Conservation (phyloP, 805 yeast genomes). For the Wickerhamiella kazuoi region DNA sequence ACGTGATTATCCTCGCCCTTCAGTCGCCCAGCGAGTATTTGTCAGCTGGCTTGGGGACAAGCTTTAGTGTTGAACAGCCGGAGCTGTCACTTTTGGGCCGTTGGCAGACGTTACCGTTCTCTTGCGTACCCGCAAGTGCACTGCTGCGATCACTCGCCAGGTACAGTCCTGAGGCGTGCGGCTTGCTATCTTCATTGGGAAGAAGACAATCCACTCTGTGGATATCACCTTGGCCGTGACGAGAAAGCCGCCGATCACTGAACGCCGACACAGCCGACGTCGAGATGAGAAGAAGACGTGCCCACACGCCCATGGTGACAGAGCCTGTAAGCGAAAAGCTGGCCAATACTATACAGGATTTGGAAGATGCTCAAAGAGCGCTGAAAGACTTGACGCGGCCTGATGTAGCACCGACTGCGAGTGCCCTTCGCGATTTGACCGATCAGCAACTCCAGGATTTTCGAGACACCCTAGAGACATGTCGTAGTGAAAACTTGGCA, state of each 20-base stretch:
- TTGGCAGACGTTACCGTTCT: too few relatives aligned
- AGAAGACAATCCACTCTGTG: too few relatives aligned
- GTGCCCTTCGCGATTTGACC: not conserved
- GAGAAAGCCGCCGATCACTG: too few relatives aligned
- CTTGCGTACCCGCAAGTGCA: too few relatives aligned
- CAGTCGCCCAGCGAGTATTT: slow-evolving; percentile 26
- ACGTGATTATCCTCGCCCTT: slow-evolving; percentile 53
- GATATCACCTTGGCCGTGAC: too few relatives aligned
- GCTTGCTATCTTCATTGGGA: too few relatives aligned
- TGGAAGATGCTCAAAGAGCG: slow-evolving; percentile 1
- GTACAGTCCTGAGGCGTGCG: too few relatives aligned
- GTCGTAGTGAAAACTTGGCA: not conserved
- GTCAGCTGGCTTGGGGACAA: slow-evolving; percentile 17
- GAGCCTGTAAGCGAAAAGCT: slow-evolving; percentile 6
- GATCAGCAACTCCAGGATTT: slow-evolving; percentile 2
- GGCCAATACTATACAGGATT: slow-evolving; percentile 1
- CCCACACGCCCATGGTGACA: not conserved
- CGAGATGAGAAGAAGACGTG: not conserved
- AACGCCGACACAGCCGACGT: too few relatives aligned
- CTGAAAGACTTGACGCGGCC: slow-evolving; percentile 1
- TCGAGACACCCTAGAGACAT: not conserved
- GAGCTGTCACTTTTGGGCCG: too few relatives aligned
- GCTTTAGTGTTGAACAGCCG: too few relatives aligned
- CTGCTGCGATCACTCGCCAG: too few relatives aligned
- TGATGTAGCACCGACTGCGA: not conserved